phyloP scores from a whole-genome alignment of 2,329 filamentous ascomycete genomes.

The Xylogone sp. region DNA sequence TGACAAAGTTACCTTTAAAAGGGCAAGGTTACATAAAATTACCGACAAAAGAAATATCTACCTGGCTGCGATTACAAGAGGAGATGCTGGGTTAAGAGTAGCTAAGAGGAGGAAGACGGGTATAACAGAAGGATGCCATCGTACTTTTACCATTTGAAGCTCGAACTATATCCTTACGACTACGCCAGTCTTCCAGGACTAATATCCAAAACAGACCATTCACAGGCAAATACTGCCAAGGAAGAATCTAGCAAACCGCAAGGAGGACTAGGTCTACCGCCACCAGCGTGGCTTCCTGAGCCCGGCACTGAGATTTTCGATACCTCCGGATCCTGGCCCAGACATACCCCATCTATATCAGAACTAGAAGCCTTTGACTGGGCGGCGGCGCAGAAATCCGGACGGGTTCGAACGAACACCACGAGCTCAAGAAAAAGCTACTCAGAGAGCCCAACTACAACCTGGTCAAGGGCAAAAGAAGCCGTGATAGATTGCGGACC shows the following conservation, averaged over 20 bases:
- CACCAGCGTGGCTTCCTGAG: conserved; percentile 44
- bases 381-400: background rate
- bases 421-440: background rate
- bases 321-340: conserved; percentile 15
- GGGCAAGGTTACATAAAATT: too few species aligned
- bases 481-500: conserved; percentile 31
- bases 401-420: conserved; percentile 10
- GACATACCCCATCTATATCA: conserved; percentile 10
- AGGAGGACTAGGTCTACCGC: conserved; percentile 20
- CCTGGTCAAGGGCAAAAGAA: background rate
- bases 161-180: conserved; percentile 53
- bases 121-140: conserved; percentile 23
- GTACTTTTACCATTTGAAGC: conserved; percentile 63
- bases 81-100: background rate
- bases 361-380: background rate
- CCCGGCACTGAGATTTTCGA: conserved; percentile 41
- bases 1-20: too few species aligned
- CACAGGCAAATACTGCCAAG: background rate
- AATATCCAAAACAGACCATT: background rate
- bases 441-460: background rate
- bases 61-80: background rate
- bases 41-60: too few species aligned
- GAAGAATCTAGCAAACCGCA: conserved; percentile 1
- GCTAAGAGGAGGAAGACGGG: background rate
- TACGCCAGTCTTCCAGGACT: conserved; percentile 20